A percentile compares a stretch with the other conserved stretches of the same genome.
These are phyloP conservation scores for Hirschioporus abietinus DNA, from an alignment of 768 basidiomycete species.

Conservation along the genomic window DNA sequence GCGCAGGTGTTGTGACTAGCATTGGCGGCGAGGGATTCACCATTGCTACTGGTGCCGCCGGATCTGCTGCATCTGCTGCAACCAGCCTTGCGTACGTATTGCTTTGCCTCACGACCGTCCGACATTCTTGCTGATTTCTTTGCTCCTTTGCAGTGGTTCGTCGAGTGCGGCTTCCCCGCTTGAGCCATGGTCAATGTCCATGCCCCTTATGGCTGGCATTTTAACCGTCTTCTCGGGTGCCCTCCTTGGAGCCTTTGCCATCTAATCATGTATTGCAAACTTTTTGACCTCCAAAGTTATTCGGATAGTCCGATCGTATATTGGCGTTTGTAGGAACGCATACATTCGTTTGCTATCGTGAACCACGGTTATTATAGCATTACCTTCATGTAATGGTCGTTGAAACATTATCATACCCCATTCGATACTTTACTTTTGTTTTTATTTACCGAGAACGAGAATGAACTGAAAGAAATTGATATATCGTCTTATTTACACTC, in stretches of 20 bases:
- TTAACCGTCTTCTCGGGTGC: background rate
- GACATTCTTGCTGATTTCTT: no score
- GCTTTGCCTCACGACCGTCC: background rate
- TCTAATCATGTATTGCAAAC: background rate
- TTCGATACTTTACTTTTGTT: background rate
- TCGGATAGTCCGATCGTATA: background rate
- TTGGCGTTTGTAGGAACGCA: background rate
- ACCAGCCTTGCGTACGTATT: conserved; percentile 7
- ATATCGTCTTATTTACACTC: no score
- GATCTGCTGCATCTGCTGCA: conserved; percentile 4
- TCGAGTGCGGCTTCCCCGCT: background rate
- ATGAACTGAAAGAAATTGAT: no score
- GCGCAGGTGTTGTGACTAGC: conserved; percentile 38
- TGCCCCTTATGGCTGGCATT: background rate
- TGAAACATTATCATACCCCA: background rate
- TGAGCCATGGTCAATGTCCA: background rate
- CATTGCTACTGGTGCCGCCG: conserved; percentile 26
- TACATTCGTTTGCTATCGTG: background rate
- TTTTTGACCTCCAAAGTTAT: background rate
- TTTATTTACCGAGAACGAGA: no score
- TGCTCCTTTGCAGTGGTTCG: background rate
- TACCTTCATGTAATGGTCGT: background rate
- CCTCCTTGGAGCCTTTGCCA: background rate
- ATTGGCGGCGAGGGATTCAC: conserved; percentile 51
- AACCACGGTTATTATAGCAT: background rate